Conservation (phyloP, 305 asterid species). For the Striga hermonthica region DNA sequence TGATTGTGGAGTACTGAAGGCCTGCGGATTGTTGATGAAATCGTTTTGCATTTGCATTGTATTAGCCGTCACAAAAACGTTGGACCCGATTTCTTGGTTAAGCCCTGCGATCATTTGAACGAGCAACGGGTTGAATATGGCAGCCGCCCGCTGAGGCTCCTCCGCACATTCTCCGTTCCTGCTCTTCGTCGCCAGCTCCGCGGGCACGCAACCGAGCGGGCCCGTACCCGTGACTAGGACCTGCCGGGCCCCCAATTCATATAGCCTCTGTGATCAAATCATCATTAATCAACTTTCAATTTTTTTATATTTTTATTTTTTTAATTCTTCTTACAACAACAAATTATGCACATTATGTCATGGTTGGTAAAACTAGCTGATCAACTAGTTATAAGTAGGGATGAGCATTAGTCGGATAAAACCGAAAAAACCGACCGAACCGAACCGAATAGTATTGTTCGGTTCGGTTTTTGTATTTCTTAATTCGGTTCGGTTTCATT, state of each 20-base stretch:
- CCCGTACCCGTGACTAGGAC: constrained; percentile 77
- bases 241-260: constrained; percentile 61
- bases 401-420: too few species aligned
- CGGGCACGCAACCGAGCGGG: constrained; percentile 74
- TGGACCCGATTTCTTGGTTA: constrained; percentile 47
- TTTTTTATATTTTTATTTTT: too few species aligned
- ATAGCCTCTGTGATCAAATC: constrained; percentile 39
- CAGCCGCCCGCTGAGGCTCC: constrained; percentile 56
- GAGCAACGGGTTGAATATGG: constrained; percentile 55
- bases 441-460: too few species aligned
- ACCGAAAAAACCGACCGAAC: too few species aligned
- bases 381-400: too few species aligned
- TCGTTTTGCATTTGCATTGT: constrained; percentile 40
- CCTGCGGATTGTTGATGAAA: constrained; percentile 52
- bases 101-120: constrained; percentile 43
- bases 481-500: too few species aligned
- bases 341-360: too few species aligned
- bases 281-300: too few species aligned
- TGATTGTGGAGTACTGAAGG: constrained; percentile 39
- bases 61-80: constrained; percentile 53
- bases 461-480: too few species aligned
- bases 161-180: constrained; percentile 51
- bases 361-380: too few species aligned
- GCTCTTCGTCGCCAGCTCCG: constrained; percentile 67
- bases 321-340: too few species aligned